Evolutionary conservation across 495 filamentous ascomycete species (phyloP).

Genomic region (Talaromyces adpressus): DNA sequence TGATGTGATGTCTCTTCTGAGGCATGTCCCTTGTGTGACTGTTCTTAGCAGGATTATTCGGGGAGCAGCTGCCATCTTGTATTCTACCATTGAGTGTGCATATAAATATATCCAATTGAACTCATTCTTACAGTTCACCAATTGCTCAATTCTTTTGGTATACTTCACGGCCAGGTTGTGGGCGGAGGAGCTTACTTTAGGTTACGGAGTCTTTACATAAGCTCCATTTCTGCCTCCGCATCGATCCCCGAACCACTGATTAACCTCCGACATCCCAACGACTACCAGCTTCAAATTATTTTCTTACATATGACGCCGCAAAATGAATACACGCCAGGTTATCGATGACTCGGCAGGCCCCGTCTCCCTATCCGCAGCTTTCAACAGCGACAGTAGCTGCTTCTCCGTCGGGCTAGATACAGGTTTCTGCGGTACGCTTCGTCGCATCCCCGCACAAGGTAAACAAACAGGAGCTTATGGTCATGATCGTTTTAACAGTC

Average conservation of each 20-base stretch:
- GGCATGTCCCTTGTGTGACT: too few relatives aligned
- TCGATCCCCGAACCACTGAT: not conserved
- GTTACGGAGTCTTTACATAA: not conserved
- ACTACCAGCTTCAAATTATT: not conserved
- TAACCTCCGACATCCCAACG: not conserved
- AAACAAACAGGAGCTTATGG: conserved; percentile 8
- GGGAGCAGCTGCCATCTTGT: too few relatives aligned
- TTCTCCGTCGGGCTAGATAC: conserved; percentile 85
- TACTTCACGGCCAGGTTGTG: too few relatives aligned
- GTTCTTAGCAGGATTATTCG: not conserved
- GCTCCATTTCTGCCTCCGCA: not conserved
- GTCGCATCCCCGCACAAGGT: conserved; percentile 3
- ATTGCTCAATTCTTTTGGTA: not conserved
- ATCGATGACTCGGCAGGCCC: conserved; percentile 72
- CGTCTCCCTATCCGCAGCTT: conserved; percentile 72
- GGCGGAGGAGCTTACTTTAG: not conserved
- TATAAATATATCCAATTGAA: too few relatives aligned
- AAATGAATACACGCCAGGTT: conserved; percentile 84
- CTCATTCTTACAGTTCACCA: not conserved
- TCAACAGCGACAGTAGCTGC: conserved; percentile 80
- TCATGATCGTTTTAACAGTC: conserved; percentile 40
- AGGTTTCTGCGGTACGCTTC: conserved; percentile 72
- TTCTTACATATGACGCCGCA: conserved; percentile 12
- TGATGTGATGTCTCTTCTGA: too few relatives aligned
- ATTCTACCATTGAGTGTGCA: too few relatives aligned